Base-by-base conservation (phyloP, 306 rosid species). In the Trifolium subterraneum region DNA sequence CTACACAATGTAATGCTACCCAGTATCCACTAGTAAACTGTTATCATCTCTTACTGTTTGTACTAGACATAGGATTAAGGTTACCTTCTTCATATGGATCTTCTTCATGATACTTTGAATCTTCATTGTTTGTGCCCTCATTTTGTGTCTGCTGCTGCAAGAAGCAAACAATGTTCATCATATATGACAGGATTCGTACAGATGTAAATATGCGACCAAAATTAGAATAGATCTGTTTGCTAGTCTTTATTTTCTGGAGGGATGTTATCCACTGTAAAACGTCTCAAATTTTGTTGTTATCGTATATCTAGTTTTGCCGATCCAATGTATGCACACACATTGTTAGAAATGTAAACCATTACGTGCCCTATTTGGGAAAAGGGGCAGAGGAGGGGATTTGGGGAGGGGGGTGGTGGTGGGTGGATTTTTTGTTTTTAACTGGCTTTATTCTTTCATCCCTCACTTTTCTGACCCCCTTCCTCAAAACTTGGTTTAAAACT, bases 1-100 rank as follows among this genome's bases (percentile, higher is more conserved):
- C 78, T 70, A 48, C 70, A 39, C 70, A 56, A n/a, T 70, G 60
- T 70, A 4, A 29, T 29, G 33, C 68, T 77, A 61, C 33, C 47
- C 47, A 29, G 65, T 71, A 29, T 29, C 33, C 33, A 29, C 33
- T 29, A 25, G 10, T 59, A 25, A 25, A 27, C 39, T 59, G 39
- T 55, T 22, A 55, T 20, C 16, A 13, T 76, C 48, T 12, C 64
- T 25, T 77, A 31, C 4, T 31, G 64, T 68, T 70, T 55, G 23
- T 51, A 15, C 55, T 33, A 10, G 48, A 63, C 59, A 78, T 14
- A 64, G 73, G 41, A 75, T 75, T 60, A 60, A 70, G 71, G 44
- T 79, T 88, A 87, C 96, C 96, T 84, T 83, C 84, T 38, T 77
- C 82, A 35, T 75, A 73, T 59, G 65, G 23, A 78, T 83, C 94